Base-by-base conservation (phyloP, 495 filamentous ascomycete genomes). In the Neurospora terricola region DNA sequence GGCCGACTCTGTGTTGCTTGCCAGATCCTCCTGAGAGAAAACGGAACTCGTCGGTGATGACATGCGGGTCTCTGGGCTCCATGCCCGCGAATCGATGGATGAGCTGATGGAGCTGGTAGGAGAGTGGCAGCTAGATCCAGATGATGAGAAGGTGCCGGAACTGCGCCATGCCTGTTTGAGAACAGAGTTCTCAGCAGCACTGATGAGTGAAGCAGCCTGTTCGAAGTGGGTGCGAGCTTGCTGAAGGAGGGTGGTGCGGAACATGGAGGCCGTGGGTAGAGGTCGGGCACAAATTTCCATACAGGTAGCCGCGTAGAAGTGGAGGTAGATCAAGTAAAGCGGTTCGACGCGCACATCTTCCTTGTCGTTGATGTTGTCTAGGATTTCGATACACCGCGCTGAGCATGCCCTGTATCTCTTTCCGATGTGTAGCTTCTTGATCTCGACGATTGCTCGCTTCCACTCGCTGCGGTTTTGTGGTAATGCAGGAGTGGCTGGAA, bases 221-320 rank as follows among this genome's bases (percentile, higher is more conserved):
- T 80, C 73, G 73, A 87, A 88, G 72, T 86, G 84, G 2, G 74
- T 72, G 74, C 85, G 84, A 6, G 86, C 84, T 75, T 86, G 81
- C 59, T 83, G 79, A 10, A 87, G 83, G 1, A 87, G 76, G 71
- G 77, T 84, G 48, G 81, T 80, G 38, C 86, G 83, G 48, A 82
- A 81, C 21, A 80, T 76, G 59, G 78, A 81, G 12, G 78, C 76
- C 18, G 43, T 39, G 2, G 84, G 83, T 10, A 87, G 79, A 18
- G 84, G 80, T 27, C 82, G 81, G n/a, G 86, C 86, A 66, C 83
- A 86, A 45, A 84, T 81, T 75, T 88, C 87, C 39, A 87, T 79
- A 4, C 85, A 86, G 18, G 83, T 83, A 2, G 87, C 87, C 9
- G 85, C 85, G 70, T 86, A 87, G 76, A 88, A 88, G 71, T 84